Evolutionary conservation across 352 stramenopile species (phyloP).

Genomic region (Pythium apleroticum): DNA sequence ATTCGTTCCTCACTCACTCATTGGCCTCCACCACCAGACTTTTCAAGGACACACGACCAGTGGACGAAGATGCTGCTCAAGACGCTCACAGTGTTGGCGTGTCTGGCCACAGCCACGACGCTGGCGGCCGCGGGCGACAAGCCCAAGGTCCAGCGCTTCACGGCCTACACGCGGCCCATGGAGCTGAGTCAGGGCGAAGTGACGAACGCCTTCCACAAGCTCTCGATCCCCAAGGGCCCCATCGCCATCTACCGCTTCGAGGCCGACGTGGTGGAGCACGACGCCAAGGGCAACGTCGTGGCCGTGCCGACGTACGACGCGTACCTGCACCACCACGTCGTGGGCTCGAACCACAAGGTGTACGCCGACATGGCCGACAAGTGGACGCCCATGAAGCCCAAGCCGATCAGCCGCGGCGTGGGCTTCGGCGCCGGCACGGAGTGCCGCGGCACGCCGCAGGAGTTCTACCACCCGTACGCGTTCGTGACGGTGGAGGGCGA

Average conservation of each 20-base stretch:
- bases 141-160: constrained; percentile 58
- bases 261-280: constrained; percentile 72
- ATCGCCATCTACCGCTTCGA: constrained; percentile 84
- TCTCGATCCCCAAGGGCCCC: constrained; percentile 71
- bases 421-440: constrained; percentile 80
- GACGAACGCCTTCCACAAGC: constrained; percentile 72
- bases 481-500: constrained; percentile 78
- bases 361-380: constrained; percentile 51
- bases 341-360: constrained; percentile 65
- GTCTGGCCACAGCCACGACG: not conserved
- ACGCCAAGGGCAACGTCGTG: constrained; percentile 49
- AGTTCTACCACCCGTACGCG: constrained; percentile 78
- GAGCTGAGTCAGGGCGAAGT: constrained; percentile 67
- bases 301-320: constrained; percentile 65
- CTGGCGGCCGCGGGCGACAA: constrained; percentile 3
- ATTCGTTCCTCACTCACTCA: not conserved
- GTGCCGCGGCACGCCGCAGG: constrained; percentile 71
- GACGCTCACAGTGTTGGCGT: constrained; percentile 20
- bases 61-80: constrained; percentile 11
- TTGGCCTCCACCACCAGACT: not conserved
- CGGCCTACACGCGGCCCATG: constrained; percentile 62
- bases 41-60: too few relatives aligned
- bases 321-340: constrained; percentile 84
- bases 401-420: constrained; percentile 70
- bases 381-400: constrained; percentile 73